Evolutionary conservation across 768 basidiomycete species (phyloP).

Genomic region (Leccinum variicolor): DNA sequence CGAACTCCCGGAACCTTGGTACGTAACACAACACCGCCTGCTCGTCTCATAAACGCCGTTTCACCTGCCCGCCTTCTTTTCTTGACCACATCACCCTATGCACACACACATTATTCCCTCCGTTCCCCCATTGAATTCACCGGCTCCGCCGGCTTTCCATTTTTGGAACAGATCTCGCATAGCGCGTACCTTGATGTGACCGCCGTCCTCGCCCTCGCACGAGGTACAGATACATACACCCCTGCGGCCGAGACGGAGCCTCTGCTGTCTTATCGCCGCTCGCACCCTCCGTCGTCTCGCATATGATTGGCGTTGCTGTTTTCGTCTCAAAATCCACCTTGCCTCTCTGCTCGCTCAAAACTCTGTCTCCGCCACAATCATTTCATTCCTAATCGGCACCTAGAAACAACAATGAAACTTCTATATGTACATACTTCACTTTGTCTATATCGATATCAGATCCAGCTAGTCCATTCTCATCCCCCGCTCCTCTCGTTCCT

Average conservation of each 20-base stretch:
- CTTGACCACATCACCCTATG: background rate
- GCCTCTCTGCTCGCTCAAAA: background rate
- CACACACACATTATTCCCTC: background rate
- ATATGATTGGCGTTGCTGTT: conserved; percentile 20
- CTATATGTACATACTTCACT: background rate
- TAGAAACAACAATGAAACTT: conserved; percentile 1
- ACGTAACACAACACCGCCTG: background rate
- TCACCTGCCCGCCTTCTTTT: background rate
- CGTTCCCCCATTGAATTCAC: background rate
- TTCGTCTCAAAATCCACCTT: conserved; percentile 5
- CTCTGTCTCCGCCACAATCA: background rate
- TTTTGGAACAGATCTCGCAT: background rate
- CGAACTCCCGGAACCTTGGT: background rate
- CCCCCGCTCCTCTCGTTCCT: background rate
- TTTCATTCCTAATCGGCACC: background rate
- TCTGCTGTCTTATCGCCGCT: conserved; percentile 19
- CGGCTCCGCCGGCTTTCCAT: background rate
- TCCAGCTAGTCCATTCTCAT: background rate
- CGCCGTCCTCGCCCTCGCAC: background rate
- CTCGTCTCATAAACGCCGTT: background rate
- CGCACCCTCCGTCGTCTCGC: background rate
- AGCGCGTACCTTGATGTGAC: background rate
- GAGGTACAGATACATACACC: background rate
- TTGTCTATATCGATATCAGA: background rate
- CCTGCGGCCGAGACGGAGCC: background rate